These are phyloP conservation scores for Rhizopus sp. DNA, from an alignment of 371 early-diverging fungal genomes.

Conservation along the genomic window DNA sequence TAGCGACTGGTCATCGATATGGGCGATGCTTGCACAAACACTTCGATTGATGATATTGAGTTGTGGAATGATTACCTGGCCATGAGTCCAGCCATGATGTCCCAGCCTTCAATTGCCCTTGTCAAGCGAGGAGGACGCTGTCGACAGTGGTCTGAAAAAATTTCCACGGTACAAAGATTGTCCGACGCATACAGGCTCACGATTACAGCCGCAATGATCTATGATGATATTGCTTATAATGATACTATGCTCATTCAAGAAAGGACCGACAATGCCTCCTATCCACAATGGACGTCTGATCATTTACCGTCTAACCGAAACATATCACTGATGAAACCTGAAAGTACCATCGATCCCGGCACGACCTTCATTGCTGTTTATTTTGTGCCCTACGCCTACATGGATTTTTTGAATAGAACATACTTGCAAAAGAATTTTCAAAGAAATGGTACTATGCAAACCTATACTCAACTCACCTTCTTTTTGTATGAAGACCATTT, in stretches of 20 bases:
- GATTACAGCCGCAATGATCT: constrained; percentile 32
- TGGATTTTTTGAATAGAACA: constrained; percentile 15
- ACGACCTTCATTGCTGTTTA: constrained; percentile 30
- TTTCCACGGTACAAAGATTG: constrained; percentile 21
- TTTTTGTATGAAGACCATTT: constrained; percentile 22
- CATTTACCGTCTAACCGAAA: constrained; percentile 29
- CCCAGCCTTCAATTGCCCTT: constrained; percentile 36
- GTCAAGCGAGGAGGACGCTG: constrained; percentile 32
- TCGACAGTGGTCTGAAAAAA: constrained; percentile 38
- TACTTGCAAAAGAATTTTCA: constrained; percentile 13
- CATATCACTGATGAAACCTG: constrained; percentile 30
- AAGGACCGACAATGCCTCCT: constrained; percentile 19
- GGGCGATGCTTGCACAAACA: constrained; percentile 24
- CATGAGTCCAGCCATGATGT: constrained; percentile 27
- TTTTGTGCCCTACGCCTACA: constrained; percentile 31
- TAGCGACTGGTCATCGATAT: constrained; percentile 27
- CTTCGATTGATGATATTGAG: constrained; percentile 15
- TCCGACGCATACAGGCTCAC: constrained; percentile 23
- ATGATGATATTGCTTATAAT: constrained; percentile 28
- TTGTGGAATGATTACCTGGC: constrained; percentile 15
- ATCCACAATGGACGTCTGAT: constrained; percentile 20
- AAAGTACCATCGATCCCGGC: constrained; percentile 28
- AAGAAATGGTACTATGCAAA: constrained; percentile 6
- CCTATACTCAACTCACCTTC: constrained; percentile 16
- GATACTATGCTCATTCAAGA: constrained; percentile 10